Evolutionary conservation across 1,284 basidiomycete species (phyloP).

Genomic region (Fomitopsis schrenkii): DNA sequence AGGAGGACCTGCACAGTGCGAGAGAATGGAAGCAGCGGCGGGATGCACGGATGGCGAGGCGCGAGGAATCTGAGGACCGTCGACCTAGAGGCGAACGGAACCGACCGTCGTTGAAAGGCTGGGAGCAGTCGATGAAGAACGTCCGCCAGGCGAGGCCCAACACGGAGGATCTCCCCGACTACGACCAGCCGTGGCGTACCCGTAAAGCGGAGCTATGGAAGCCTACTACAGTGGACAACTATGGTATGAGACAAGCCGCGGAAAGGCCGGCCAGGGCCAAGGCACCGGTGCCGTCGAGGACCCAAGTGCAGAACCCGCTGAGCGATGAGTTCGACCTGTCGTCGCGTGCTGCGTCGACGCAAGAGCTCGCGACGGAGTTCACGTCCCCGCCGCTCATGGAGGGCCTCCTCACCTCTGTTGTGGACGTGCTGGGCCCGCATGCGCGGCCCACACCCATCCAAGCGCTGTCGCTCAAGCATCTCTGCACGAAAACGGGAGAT

Average conservation of each 20-base stretch:
- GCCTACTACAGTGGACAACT: neutral
- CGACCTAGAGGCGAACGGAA: neutral
- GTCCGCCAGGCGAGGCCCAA: neutral
- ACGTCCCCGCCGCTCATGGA: conserved; percentile 64
- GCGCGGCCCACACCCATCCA: conserved; percentile 73
- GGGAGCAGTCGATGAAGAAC: neutral
- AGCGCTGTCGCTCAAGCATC: conserved; percentile 58
- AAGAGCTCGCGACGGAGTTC: conserved; percentile 37
- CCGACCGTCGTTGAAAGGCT: neutral
- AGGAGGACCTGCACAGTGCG: conserved; percentile 2
- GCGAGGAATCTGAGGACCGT: neutral
- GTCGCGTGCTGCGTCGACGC: conserved; percentile 17
- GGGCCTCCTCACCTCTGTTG: conserved; percentile 53
- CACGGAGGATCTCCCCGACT: neutral
- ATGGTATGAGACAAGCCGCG: neutral
- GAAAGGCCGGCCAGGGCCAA: neutral
- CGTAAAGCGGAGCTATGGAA: neutral
- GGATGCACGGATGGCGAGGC: neutral
- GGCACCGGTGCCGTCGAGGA: neutral
- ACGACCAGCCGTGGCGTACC: conserved; percentile 4
- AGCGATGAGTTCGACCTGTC: conserved; percentile 38
- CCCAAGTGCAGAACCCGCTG: conserved; percentile 27
- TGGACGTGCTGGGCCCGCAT: conserved; percentile 49
- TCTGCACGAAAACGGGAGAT: conserved; percentile 32
- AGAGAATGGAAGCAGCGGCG: neutral